Evolutionary conservation across 176 grass and related monocot genomes (phyloP).

Genomic region (Phoenix roebelenii): DNA sequence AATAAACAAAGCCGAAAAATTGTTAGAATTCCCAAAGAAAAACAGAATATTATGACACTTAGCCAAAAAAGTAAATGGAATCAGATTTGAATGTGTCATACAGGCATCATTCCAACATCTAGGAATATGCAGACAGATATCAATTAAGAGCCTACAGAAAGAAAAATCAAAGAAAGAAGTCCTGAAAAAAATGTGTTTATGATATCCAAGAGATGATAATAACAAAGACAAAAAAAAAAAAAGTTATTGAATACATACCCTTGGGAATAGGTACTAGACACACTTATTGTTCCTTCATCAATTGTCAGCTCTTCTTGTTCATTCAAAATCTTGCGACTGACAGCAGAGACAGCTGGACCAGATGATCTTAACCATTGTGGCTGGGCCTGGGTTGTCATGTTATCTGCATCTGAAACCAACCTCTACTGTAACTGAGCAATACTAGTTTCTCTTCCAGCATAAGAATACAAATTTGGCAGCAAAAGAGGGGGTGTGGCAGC

Average conservation of each 20-base stretch:
- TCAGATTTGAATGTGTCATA: too few species aligned
- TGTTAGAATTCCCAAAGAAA: too few species aligned
- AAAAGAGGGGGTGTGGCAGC: slow-evolving; percentile 6
- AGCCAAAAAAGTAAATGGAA: too few species aligned
- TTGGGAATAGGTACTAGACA: slow-evolving; percentile 61
- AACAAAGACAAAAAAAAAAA: background rate
- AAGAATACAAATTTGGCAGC: background rate
- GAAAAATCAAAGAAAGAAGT: background rate
- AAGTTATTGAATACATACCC: slow-evolving; percentile 22
- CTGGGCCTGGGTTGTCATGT: slow-evolving; percentile 17
- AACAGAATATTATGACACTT: too few species aligned
- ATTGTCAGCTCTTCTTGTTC: slow-evolving; percentile 20
- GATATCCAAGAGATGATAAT: background rate
- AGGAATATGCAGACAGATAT: too few species aligned
- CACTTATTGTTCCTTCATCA: slow-evolving; percentile 15
- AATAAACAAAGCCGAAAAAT: too few species aligned
- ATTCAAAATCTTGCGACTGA: slow-evolving; percentile 12
- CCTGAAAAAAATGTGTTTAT: background rate
- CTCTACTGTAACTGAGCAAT: background rate
- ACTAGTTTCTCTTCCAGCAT: slow-evolving; percentile 6
- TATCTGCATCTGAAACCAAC: slow-evolving; percentile 23
- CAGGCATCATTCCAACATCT: too few species aligned
- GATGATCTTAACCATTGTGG: slow-evolving; percentile 38
- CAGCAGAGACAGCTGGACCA: slow-evolving; percentile 19
- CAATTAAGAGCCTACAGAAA: background rate